Base-by-base conservation (phyloP, 2,329 filamentous ascomycete species). In the Pyrenophora seminiperda region DNA sequence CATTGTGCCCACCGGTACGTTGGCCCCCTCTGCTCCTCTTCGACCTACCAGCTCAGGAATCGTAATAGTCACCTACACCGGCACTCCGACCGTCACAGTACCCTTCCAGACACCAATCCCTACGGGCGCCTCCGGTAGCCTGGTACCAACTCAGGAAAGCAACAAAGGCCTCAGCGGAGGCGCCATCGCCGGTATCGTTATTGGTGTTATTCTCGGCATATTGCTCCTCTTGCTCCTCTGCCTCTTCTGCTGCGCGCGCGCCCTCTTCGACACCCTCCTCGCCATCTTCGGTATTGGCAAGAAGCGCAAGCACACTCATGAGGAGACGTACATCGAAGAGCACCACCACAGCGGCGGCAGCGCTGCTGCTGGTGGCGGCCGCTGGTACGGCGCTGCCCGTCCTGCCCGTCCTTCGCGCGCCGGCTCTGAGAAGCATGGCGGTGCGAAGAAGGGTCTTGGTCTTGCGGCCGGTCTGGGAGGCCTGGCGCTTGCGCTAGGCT, bases 121-220 rank as follows among this genome's bases (percentile, higher is more conserved):
- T 3, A 81, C 81, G 5, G 81, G 78, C 37, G 78, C 77, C 40
- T 76, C 70, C 13, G 70, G 76, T 29, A 72, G 70, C 2, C 67
- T 71, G 18, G 63, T 69, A 11, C 53, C 66, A 19, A 56, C 56
- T 2, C 61, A 61, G 22, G 62, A 58, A 9, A 63, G 70, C 46
- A 58, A 63, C 15, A 64, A 65, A 19, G 70, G 71, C 14, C 79
- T 92, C 45, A 89, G 85, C 62, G 82, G 79, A 34, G 89, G 88
- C 43, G 89, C 87, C 52, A 92, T 92, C 62, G 89, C 89, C 13
- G 89, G 89, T 53, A 92, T 92, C 63, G 89, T 92, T 58, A 86
- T 92, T 47, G 89, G 89, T 55, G 82, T 84, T 9, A 78, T 92
- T 40, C 81, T 81, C 11, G 89, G 87, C 54, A 78, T 91, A 29